Evolutionary conservation across 2,329 filamentous ascomycete species (phyloP).

Genomic region (Leptographium procerum): DNA sequence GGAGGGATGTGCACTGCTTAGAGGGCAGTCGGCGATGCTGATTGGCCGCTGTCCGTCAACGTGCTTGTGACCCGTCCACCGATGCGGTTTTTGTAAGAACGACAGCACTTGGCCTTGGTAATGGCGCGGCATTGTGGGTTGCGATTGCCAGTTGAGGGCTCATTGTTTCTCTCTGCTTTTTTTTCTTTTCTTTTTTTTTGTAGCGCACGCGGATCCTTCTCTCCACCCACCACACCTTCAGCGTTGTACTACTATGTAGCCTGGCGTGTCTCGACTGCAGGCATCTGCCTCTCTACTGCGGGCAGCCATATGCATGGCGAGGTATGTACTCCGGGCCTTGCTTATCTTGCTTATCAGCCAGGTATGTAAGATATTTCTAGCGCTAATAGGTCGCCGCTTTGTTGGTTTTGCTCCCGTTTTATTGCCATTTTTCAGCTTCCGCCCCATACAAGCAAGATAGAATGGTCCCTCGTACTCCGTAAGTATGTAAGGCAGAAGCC

Average conservation of each 20-base stretch:
- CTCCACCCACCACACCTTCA: neutral
- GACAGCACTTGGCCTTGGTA: neutral
- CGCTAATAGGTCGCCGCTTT: neutral
- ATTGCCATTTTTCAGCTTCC: neutral
- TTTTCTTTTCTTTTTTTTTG: neutral
- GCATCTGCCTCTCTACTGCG: neutral
- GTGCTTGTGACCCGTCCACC: neutral
- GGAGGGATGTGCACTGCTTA: neutral
- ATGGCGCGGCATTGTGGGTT: neutral
- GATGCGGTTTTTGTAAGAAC: neutral
- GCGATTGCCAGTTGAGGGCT: neutral
- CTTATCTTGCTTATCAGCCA: neutral
- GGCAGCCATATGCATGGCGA: neutral
- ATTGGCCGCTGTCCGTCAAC: slow-evolving; percentile 2
- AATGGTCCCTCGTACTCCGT: neutral
- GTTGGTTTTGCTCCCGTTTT: neutral
- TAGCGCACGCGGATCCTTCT: neutral
- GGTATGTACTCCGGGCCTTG: neutral
- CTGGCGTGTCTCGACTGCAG: neutral
- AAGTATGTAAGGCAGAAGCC: neutral
- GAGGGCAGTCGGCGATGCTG: neutral
- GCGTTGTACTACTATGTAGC: no score
- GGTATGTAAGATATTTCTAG: neutral
- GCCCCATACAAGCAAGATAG: neutral
- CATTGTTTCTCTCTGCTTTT: neutral